Evolutionary conservation across 768 basidiomycete genomes (phyloP), one percentile per base, ranked within the genome.

Genomic region (Podaxis sp.): DNA sequence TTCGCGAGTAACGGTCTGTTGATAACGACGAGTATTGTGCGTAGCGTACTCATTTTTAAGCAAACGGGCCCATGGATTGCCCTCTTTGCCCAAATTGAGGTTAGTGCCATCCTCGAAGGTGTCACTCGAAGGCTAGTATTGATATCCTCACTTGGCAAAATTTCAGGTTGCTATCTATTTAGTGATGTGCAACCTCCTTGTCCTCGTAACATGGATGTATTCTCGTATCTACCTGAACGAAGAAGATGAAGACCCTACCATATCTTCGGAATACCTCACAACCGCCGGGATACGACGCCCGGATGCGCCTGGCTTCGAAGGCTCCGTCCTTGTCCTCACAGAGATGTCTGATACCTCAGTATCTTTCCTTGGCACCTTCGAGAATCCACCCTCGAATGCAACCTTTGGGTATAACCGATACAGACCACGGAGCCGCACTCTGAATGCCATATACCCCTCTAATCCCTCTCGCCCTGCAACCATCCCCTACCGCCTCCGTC

Each of bases 201-300:
- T 70, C 44, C 59, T 69, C 9, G 68, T 66, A 3, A 71, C 68
- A 11, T 68, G 63, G 61, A 37, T 70, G n/a, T 71, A 70, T 50
- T 51, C 57, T 10, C 57, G 57, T 13, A 28, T 51, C 23, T 52
- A 40, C n/a, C 57, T 38, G 4, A 25, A 6, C 4, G 57, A 44
- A 9, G 48, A 42, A 25, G 38, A 50, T 5, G 47, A 59, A 7
- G 18, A 50, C 5, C 2, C 23, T 38, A 7, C 50, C 25, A 59
- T 27, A 21, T 27, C 47, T 28, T 59, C 21, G 16, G 25, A 42
- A 3, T 42, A 27, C 7, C 32, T 25, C 50, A 37, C 23, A 10
- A 28, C 37, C 5, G 16, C 7, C n/a, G 42, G 23, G 16, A 1
- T 38, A 32, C 57, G 36, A 27, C 57, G 7, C 4, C 50, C 36